Percentiles rank a stretch among this genome's conserved stretches.
These are phyloP conservation scores for Ustulina deusta DNA, from an alignment of 2,329 filamentous ascomycete genomes.

Conservation along the genomic window DNA sequence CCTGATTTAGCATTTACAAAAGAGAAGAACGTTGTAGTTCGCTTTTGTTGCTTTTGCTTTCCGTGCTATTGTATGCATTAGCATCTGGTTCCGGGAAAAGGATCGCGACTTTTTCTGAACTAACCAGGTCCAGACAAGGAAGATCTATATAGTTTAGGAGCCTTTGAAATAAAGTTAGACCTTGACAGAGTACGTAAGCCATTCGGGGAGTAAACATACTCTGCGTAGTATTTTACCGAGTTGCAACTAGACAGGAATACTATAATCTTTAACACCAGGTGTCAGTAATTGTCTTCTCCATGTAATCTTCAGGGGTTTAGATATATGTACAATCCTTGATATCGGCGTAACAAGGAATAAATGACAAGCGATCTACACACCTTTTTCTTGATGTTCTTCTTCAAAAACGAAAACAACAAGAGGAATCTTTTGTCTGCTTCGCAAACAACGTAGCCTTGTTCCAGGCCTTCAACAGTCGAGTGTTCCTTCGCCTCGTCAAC, in stretches of 20 bases:
- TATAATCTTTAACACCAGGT: conserved; percentile 73
- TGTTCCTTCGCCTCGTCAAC: conserved; percentile 91
- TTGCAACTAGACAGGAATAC: conserved; percentile 95
- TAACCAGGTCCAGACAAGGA: conserved; percentile 65
- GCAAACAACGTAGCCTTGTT: conserved; percentile 96
- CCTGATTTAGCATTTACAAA: conserved; percentile 86
- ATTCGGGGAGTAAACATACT: conserved; percentile 57
- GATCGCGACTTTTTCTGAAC: neutral
- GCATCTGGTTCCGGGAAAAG: neutral
- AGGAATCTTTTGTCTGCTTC: conserved; percentile 95
- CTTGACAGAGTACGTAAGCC: neutral
- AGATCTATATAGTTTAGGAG: conserved; percentile 97
- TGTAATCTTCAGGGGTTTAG: neutral
- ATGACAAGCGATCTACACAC: conserved; percentile 8
- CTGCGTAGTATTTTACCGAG: conserved; percentile 94
- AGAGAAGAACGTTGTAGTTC: conserved; percentile 99
- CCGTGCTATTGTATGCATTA: conserved; percentile 64
- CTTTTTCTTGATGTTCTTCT: conserved; percentile 42
- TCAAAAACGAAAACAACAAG: conserved; percentile 69
- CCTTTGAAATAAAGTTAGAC: conserved; percentile 21
- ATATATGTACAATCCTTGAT: neutral
- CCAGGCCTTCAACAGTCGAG: conserved; percentile 91
- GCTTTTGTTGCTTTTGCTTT: conserved; percentile 98
- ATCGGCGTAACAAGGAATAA: neutral
- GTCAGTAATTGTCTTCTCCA: conserved; percentile 53